phyloP scores from a whole-genome alignment of 345 rosid genomes.

The Populus pruinosa region DNA sequence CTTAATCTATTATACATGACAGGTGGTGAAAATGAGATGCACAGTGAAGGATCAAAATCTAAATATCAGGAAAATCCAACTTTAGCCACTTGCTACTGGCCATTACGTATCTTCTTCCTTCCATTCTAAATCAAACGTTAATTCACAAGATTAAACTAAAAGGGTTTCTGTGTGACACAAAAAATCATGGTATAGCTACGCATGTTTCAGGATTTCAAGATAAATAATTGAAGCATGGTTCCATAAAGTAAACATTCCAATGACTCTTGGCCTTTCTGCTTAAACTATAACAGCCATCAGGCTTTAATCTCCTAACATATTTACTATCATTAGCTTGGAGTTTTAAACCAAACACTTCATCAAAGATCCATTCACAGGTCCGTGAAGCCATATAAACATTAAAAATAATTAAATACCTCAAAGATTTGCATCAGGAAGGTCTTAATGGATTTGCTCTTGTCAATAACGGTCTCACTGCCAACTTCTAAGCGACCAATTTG shows the following conservation, averaged over 20 bases:
- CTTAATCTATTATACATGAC: neutral
- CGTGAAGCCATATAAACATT: neutral
- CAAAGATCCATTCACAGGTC: neutral
- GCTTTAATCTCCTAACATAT: neutral
- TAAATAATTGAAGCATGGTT: neutral
- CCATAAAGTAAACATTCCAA: neutral
- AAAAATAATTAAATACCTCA: conserved; percentile 54
- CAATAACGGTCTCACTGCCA: conserved; percentile 98
- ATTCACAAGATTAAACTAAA: neutral
- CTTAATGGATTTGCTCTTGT: conserved; percentile 98
- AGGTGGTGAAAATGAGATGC: too few species aligned
- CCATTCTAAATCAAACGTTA: neutral
- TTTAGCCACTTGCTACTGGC: neutral
- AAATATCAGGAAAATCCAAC: neutral
- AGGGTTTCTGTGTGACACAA: neutral
- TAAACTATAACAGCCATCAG: neutral
- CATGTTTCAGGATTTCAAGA: neutral
- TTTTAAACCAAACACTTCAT: neutral
- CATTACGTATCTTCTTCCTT: neutral
- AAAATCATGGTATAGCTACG: neutral
- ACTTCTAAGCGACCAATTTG: conserved; percentile 97
- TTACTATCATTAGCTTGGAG: neutral
- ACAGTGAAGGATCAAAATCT: neutral
- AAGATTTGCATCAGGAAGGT: conserved; percentile 98
- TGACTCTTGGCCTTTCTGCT: neutral